Percentiles rank a stretch among this genome's conserved stretches.
phyloP scores from a whole-genome alignment of 176 grass and related monocot species.

The Aegilops umbellulata region DNA sequence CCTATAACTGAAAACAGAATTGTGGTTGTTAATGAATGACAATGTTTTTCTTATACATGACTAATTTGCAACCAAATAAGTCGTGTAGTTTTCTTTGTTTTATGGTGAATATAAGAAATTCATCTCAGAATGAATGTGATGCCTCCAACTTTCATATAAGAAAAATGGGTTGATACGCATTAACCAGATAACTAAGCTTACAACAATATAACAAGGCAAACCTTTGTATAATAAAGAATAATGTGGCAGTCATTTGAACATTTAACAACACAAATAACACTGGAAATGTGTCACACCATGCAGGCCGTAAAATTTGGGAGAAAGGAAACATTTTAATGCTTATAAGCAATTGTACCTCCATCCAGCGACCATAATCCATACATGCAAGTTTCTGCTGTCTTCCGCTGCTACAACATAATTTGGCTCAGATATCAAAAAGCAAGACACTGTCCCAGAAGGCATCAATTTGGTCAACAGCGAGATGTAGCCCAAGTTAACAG shows the following conservation, averaged over 20 bases:
- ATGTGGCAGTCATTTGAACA: background rate
- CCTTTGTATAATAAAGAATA: background rate
- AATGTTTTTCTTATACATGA: constrained; percentile 5
- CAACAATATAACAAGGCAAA: background rate
- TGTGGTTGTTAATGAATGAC: background rate
- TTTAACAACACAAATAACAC: constrained; percentile 12
- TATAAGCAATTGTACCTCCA: constrained; percentile 69
- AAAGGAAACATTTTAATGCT: constrained; percentile 2
- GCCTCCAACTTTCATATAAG: constrained; percentile 14
- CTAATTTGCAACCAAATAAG: background rate
- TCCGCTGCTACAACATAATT: constrained; percentile 71
- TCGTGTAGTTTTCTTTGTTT: background rate
- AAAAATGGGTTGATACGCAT: background rate
- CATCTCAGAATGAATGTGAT: background rate
- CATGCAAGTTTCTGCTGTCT: constrained; percentile 64
- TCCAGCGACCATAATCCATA: constrained; percentile 63
- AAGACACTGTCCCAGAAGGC: constrained; percentile 51
- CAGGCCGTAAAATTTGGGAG: constrained; percentile 2
- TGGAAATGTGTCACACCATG: background rate
- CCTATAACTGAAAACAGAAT: background rate
- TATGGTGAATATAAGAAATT: background rate
- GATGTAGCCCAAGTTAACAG: constrained; percentile 70
- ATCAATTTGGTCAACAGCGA: constrained; percentile 60
- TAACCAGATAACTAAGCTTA: background rate
- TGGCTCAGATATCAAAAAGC: constrained; percentile 71